Percentiles rank a stretch among this genome's conserved stretches.
Evolutionary conservation across 768 basidiomycete species (phyloP).

Genomic region (Pholiota molesta): DNA sequence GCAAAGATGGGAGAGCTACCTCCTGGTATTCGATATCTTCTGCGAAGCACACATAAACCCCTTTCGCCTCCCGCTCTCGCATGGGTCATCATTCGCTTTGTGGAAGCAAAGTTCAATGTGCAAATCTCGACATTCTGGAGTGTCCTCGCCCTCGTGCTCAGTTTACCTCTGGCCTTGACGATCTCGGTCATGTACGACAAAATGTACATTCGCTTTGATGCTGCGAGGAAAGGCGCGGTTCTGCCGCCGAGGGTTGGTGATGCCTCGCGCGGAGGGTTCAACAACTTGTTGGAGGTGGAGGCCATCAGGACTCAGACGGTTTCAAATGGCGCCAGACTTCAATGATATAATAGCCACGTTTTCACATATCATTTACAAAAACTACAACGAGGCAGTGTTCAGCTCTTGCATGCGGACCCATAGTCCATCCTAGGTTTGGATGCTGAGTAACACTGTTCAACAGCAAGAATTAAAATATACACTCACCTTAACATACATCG

Average conservation of each 20-base stretch:
- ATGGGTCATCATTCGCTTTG: constrained; percentile 10
- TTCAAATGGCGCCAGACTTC: too few relatives aligned
- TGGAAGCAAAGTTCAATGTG: background rate
- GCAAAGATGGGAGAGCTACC: constrained; percentile 22
- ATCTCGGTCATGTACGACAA: constrained; percentile 18
- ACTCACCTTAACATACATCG: constrained; percentile 39
- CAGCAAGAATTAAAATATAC: constrained; percentile 9
- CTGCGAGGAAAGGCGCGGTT: constrained; percentile 21
- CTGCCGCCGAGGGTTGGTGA: constrained; percentile 22
- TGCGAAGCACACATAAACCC: constrained; percentile 21
- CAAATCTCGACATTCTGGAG: constrained; percentile 2
- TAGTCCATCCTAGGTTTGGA: constrained; percentile 27
- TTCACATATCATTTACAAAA: too few relatives aligned
- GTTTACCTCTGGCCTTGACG: constrained; percentile 22
- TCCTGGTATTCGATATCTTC: constrained; percentile 29
- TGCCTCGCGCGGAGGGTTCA: constrained; percentile 22
- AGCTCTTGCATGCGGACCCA: constrained; percentile 31
- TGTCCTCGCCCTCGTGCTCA: constrained; percentile 15
- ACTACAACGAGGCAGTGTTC: background rate
- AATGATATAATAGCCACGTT: too few relatives aligned
- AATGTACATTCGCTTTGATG: constrained; percentile 18
- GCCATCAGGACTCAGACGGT: constrained; percentile 25
- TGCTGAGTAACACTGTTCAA: constrained; percentile 8
- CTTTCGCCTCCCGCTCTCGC: constrained; percentile 24
- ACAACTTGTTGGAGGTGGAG: constrained; percentile 15